These are phyloP conservation scores for Polytrichum commune DNA, from an alignment of 225 moss, liverwort and hornwort species.

Conservation along the genomic window DNA sequence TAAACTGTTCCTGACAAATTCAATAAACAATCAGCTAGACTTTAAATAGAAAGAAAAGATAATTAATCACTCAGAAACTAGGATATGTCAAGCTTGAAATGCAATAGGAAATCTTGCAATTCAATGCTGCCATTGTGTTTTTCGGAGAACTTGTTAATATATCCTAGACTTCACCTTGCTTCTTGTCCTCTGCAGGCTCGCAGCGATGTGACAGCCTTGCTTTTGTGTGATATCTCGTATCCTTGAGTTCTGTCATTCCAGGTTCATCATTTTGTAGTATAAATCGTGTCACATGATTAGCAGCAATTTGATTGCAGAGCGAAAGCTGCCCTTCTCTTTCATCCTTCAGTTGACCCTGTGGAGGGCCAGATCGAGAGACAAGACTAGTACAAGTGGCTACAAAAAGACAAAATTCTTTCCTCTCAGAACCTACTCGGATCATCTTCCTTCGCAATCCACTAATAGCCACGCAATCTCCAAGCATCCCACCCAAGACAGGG, in stretches of 20 bases:
- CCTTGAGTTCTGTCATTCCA: slow-evolving; percentile 16
- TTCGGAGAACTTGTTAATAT: too few relatives aligned
- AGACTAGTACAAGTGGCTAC: slow-evolving; percentile 60
- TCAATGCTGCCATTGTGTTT: too few relatives aligned
- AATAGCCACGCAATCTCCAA: slow-evolving; percentile 56
- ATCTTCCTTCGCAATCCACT: slow-evolving; percentile 64
- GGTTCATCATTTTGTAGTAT: slow-evolving; percentile 12
- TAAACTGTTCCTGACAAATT: too few relatives aligned
- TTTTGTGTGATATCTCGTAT: slow-evolving; percentile 15
- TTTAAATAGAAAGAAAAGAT: too few relatives aligned
- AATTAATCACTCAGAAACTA: too few relatives aligned
- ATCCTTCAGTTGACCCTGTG: slow-evolving; percentile 14
- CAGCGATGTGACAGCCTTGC: slow-evolving; percentile 21
- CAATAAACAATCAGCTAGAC: too few relatives aligned
- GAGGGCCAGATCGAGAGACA: slow-evolving; percentile 29
- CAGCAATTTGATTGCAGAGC: slow-evolving; percentile 11
- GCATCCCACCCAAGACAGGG: slow-evolving; percentile 54
- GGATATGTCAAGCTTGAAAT: too few relatives aligned
- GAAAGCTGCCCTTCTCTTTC: slow-evolving; percentile 4
- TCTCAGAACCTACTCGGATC: slow-evolving; percentile 41
- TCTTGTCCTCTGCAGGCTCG: slow-evolving; percentile 23
- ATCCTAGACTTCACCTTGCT: slow-evolving; percentile 23
- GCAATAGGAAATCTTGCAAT: too few relatives aligned
- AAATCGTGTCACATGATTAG: slow-evolving; percentile 5
- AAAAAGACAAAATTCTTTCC: slow-evolving; percentile 30